phyloP scores from a whole-genome alignment of 352 stramenopile genomes.

The Paralagenidium karlingii region DNA sequence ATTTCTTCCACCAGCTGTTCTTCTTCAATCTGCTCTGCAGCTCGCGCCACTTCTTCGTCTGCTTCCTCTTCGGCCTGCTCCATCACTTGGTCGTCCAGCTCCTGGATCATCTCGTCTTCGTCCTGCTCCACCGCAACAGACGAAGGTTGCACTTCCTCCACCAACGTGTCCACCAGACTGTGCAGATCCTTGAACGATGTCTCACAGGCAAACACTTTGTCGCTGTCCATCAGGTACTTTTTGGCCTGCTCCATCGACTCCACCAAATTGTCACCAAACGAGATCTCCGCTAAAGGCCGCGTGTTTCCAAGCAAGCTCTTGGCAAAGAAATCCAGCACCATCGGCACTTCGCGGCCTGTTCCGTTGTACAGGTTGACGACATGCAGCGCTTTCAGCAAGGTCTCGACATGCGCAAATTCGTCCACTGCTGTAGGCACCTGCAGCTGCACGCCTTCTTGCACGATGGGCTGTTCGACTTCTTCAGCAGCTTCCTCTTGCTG shows the following conservation, averaged over 20 bases:
- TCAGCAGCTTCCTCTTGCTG: slow-evolving; percentile 2
- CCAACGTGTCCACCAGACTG: too few relatives aligned
- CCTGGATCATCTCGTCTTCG: slow-evolving; percentile 41
- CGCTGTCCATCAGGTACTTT: slow-evolving; percentile 46
- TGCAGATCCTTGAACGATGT: slow-evolving; percentile 52
- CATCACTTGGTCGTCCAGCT: slow-evolving; percentile 10
- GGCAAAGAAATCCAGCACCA: slow-evolving; percentile 75
- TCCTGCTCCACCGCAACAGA: too few relatives aligned
- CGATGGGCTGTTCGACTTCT: neutral
- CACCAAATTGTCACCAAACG: slow-evolving; percentile 64
- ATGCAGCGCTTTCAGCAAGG: slow-evolving; percentile 67
- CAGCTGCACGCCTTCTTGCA: slow-evolving; percentile 1
- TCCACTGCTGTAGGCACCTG: slow-evolving; percentile 3
- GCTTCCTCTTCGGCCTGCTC: slow-evolving; percentile 1
- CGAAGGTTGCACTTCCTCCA: too few relatives aligned
- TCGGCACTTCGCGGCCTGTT: slow-evolving; percentile 58
- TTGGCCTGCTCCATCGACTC: slow-evolving; percentile 70
- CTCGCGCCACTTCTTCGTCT: slow-evolving; percentile 5
- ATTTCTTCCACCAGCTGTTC: slow-evolving; percentile 22
- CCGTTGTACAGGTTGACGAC: slow-evolving; percentile 64
- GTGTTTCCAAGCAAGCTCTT: slow-evolving; percentile 77
- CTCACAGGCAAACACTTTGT: slow-evolving; percentile 63
- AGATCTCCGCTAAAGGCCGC: slow-evolving; percentile 54
- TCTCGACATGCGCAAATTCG: slow-evolving; percentile 38
- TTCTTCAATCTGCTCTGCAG: slow-evolving; percentile 5